phyloP scores from a whole-genome alignment of 768 basidiomycete species.

The Leccinum subtestaceum region DNA sequence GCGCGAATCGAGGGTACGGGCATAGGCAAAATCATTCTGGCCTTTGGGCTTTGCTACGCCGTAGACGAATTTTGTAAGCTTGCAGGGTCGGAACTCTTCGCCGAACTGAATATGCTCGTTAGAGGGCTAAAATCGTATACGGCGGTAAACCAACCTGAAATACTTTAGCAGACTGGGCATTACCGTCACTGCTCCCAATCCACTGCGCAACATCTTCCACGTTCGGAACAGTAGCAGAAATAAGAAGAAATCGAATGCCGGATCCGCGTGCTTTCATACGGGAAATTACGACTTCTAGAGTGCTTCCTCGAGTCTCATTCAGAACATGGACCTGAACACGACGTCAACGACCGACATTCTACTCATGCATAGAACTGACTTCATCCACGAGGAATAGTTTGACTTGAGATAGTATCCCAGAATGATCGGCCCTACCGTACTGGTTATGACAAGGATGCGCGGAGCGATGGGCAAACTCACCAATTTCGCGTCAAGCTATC shows the following conservation, averaged over 20 bases:
- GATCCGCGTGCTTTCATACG: constrained; percentile 82
- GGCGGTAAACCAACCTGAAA: constrained; percentile 54
- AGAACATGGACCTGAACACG: constrained; percentile 79
- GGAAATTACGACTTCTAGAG: constrained; percentile 90
- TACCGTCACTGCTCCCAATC: constrained; percentile 54
- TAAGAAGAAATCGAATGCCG: constrained; percentile 76
- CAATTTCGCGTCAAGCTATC: constrained; percentile 90
- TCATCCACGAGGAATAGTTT: constrained; percentile 90
- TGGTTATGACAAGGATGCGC: constrained; percentile 3
- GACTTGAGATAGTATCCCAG: constrained; percentile 66
- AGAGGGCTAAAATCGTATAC: background rate
- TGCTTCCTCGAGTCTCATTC: constrained; percentile 86
- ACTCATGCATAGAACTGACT: constrained; percentile 27
- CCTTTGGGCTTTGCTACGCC: constrained; percentile 59
- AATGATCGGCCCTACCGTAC: constrained; percentile 53
- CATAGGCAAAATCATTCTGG: constrained; percentile 80
- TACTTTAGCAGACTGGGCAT: constrained; percentile 49
- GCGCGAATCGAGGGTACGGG: constrained; percentile 64
- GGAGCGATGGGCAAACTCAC: constrained; percentile 46
- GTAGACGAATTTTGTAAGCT: constrained; percentile 68
- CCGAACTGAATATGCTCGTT: constrained; percentile 62
- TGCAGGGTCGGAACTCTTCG: constrained; percentile 88
- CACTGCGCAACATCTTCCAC: constrained; percentile 86
- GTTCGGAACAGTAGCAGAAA: constrained; percentile 95
- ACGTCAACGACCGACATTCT: background rate